These are phyloP conservation scores for Leccinum uliginosum DNA, from an alignment of 768 basidiomycete species.

Conservation along the genomic window DNA sequence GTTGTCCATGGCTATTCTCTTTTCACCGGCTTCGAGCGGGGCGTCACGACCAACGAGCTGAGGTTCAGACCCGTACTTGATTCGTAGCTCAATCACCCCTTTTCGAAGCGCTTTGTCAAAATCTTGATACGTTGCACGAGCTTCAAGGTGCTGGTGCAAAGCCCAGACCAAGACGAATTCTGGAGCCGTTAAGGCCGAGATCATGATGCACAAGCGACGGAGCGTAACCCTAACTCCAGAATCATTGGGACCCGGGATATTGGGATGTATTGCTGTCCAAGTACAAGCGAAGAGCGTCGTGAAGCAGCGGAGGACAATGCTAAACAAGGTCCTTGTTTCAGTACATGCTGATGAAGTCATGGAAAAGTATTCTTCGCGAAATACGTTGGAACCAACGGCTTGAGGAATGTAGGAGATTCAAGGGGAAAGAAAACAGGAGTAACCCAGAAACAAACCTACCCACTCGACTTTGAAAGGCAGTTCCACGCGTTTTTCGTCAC, in stretches of 20 bases:
- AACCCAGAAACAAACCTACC: neutral
- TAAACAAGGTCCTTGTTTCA: neutral
- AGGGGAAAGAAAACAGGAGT: too few species aligned
- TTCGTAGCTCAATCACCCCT: neutral
- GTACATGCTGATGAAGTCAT: neutral
- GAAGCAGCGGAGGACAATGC: neutral
- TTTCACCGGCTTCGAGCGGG: neutral
- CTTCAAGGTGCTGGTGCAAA: neutral
- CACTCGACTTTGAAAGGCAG: neutral
- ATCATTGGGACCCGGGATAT: neutral
- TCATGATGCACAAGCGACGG: neutral
- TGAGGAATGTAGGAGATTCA: neutral
- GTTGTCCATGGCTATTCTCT: neutral
- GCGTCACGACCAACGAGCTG: neutral
- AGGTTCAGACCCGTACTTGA: neutral
- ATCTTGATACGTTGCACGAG: neutral
- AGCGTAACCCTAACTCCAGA: neutral
- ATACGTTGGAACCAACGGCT: neutral
- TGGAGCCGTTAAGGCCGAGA: neutral
- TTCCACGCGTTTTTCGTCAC: neutral
- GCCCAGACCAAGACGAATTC: neutral
- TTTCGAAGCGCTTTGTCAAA: neutral
- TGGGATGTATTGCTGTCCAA: neutral
- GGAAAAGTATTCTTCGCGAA: neutral
- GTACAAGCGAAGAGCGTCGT: neutral